Percentiles rank a stretch among this genome's conserved stretches.
Evolutionary conservation across 768 basidiomycete genomes (phyloP).

Genomic region (Boletus subparvulus): DNA sequence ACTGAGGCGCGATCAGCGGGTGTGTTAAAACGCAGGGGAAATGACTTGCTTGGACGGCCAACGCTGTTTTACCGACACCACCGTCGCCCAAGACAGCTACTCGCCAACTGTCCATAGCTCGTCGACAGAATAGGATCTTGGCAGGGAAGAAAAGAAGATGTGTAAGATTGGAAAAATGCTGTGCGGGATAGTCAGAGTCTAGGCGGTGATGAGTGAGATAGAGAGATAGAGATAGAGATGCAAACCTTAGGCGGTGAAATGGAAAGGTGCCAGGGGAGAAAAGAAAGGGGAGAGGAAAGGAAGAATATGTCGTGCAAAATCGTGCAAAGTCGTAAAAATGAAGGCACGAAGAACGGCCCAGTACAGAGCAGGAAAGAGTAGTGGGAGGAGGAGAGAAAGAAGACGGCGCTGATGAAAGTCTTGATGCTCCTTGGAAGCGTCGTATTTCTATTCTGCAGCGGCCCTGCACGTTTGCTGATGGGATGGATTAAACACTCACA

Average conservation of each 20-base stretch:
- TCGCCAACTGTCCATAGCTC: constrained; percentile 90
- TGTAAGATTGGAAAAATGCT: constrained; percentile 32
- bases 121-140: constrained; percentile 13
- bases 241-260: constrained; percentile 33
- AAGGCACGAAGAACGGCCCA: constrained; percentile 31
- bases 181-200: constrained; percentile 17
- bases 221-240: constrained; percentile 23
- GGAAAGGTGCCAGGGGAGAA: constrained; percentile 24
- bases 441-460: constrained; percentile 35
- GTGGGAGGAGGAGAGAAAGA: constrained; percentile 27
- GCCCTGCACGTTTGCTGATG: constrained; percentile 28
- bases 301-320: constrained; percentile 64
- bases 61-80: constrained; percentile 95
- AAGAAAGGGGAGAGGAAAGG: constrained; percentile 40
- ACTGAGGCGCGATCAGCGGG: constrained; percentile 49
- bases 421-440: constrained; percentile 31
- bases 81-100: constrained; percentile 96
- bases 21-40: not conserved
- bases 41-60: constrained; percentile 83
- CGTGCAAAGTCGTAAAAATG: constrained; percentile 65
- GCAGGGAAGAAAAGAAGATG: constrained; percentile 20
- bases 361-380: constrained; percentile 25
- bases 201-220: constrained; percentile 13
- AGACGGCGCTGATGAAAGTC: constrained; percentile 36
- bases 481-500: constrained; percentile 10